phyloP scores from a whole-genome alignment of 176 grass and related monocot genomes.

The Carex littledalei region DNA sequence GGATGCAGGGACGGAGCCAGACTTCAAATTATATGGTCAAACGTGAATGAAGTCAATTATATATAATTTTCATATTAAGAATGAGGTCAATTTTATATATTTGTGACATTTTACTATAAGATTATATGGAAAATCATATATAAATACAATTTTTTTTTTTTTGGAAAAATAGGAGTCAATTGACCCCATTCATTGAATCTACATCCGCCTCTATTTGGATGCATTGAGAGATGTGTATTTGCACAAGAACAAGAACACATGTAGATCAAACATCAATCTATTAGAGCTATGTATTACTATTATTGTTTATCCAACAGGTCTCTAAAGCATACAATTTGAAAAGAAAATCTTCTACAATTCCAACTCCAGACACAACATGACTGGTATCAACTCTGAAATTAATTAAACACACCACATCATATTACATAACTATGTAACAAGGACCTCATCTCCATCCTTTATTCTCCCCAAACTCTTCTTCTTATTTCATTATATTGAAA shows the following conservation, averaged over 20 bases:
- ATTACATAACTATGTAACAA: background rate
- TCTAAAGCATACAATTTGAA: background rate
- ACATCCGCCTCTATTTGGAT: background rate
- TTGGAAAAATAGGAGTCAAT: too few relatives aligned
- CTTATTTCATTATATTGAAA: conserved; percentile 7
- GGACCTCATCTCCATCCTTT: conserved; percentile 24
- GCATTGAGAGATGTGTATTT: background rate
- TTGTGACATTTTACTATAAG: too few relatives aligned
- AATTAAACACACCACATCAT: background rate
- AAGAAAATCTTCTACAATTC: background rate
- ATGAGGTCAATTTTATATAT: too few relatives aligned
- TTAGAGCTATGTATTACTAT: background rate
- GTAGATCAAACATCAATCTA: background rate
- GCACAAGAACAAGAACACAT: background rate
- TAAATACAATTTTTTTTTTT: too few relatives aligned
- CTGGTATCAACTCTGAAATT: background rate
- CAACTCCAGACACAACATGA: background rate
- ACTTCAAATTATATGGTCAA: too few relatives aligned
- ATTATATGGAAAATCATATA: too few relatives aligned
- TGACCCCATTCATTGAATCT: too few relatives aligned
- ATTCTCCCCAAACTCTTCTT: conserved; percentile 29
- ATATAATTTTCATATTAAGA: too few relatives aligned
- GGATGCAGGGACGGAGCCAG: background rate
- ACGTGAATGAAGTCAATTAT: too few relatives aligned
- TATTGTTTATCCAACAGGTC: background rate